Evolutionary conservation across 2,329 filamentous ascomycete genomes (phyloP).

Genomic region (Pseudogymnoascus sp.): DNA sequence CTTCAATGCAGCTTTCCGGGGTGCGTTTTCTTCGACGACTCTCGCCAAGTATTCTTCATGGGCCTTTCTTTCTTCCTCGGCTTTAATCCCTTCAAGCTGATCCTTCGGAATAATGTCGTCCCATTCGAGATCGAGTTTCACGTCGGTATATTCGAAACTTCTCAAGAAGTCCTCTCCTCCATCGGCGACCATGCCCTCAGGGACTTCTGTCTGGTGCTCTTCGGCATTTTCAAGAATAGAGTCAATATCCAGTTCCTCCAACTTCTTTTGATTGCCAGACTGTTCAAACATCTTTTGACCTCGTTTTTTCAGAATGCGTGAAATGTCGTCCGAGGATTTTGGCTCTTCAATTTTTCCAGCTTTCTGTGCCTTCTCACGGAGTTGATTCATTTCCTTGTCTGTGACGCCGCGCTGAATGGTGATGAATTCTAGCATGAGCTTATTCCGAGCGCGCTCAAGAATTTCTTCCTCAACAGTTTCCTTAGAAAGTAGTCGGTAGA

Average conservation of each 20-base stretch:
- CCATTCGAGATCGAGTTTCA: conserved; percentile 96
- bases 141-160: conserved; percentile 87
- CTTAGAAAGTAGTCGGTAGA: conserved; percentile 93
- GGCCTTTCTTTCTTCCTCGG: conserved; percentile 75
- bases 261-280: conserved; percentile 88
- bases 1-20: conserved; percentile 62
- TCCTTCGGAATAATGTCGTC: conserved; percentile 97
- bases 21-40: conserved; percentile 76
- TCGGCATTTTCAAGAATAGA: conserved; percentile 95
- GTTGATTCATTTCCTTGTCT: conserved; percentile 78
- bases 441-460: conserved; percentile 90
- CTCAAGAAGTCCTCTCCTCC: conserved; percentile 94
- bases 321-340: conserved; percentile 88
- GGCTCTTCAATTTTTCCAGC: conserved; percentile 73
- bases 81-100: conserved; percentile 80
- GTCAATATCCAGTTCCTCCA: conserved; percentile 96
- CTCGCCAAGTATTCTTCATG: conserved; percentile 76
- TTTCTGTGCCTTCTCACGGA: conserved; percentile 67
- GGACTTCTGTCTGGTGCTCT: conserved; percentile 91
- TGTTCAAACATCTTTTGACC: conserved; percentile 99
- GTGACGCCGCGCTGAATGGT: conserved; percentile 96
- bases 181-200: conserved; percentile 87
- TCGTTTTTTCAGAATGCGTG: conserved; percentile 89
- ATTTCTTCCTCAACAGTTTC: conserved; percentile 98
- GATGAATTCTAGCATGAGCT: conserved; percentile 92